These are phyloP conservation scores for Neurospora cerealis DNA, from an alignment of 495 filamentous ascomycete species.

Conservation along the genomic window DNA sequence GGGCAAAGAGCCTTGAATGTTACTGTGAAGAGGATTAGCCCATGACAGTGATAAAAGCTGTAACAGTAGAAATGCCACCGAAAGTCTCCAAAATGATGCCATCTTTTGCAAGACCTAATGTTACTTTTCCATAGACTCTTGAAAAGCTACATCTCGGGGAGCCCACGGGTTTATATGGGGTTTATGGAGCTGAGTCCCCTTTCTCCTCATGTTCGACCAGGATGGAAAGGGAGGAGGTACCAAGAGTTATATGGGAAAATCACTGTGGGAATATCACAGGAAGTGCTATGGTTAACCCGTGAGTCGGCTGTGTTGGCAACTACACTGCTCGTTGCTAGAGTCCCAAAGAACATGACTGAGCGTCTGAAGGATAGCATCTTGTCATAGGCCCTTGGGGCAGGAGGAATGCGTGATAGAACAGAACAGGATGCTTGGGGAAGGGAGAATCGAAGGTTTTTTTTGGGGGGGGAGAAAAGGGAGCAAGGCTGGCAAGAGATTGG, in stretches of 20 bases:
- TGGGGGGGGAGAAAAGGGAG: not conserved
- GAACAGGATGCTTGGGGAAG: not conserved
- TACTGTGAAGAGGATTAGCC: constrained; percentile 13
- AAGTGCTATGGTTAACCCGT: not conserved
- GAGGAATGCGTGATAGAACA: not conserved
- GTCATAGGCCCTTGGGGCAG: not conserved
- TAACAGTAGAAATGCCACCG: not conserved
- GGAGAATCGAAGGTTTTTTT: not conserved
- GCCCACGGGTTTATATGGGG: not conserved
- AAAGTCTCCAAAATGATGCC: not conserved
- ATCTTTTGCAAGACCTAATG: not conserved
- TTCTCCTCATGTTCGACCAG: not conserved
- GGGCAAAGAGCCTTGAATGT: constrained; percentile 11
- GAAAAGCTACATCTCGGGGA: not conserved
- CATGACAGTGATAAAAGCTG: not conserved
- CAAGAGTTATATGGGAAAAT: not conserved
- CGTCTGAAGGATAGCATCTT: not conserved
- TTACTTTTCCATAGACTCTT: not conserved
- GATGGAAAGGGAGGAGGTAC: not conserved
- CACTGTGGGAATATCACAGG: not conserved
- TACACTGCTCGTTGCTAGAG: not conserved
- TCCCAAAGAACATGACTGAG: not conserved
- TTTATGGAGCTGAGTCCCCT: not conserved
- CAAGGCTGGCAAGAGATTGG: not conserved
- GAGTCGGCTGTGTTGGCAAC: not conserved